phyloP scores from a whole-genome alignment of 768 basidiomycete genomes.

The Tephrocybe rancida region DNA sequence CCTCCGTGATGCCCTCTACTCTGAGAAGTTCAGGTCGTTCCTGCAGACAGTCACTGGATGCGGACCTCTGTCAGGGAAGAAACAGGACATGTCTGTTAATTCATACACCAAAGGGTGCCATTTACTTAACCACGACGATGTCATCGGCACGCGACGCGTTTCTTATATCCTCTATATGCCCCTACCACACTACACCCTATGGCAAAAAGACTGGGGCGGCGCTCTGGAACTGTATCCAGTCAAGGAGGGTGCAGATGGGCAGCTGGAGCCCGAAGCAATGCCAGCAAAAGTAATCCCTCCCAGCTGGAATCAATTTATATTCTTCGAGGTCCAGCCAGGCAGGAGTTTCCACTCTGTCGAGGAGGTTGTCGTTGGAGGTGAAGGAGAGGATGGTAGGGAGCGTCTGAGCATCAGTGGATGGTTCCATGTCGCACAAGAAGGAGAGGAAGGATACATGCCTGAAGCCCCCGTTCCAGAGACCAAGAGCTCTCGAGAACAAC shows the following conservation, averaged over 20 bases:
- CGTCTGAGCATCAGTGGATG: constrained; percentile 93
- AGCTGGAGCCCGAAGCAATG: constrained; percentile 66
- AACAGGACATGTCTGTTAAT: constrained; percentile 95
- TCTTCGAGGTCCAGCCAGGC: constrained; percentile 94
- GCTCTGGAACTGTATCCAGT: constrained; percentile 92
- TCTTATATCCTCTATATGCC: constrained; percentile 99
- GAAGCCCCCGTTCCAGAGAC: constrained; percentile 47
- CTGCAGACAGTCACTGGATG: constrained; percentile 89
- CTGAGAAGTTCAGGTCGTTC: constrained; percentile 77
- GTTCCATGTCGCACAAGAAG: constrained; percentile 93
- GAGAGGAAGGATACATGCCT: constrained; percentile 82
- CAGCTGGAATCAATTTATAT: constrained; percentile 87
- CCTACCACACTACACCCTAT: constrained; percentile 67
- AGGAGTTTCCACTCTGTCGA: constrained; percentile 96
- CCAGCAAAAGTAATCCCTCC: constrained; percentile 74
- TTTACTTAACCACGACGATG: constrained; percentile 97
- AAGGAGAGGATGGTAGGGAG: constrained; percentile 65
- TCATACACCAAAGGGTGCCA: constrained; percentile 91
- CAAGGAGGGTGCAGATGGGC: constrained; percentile 55
- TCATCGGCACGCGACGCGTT: constrained; percentile 90
- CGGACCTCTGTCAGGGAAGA: constrained; percentile 85
- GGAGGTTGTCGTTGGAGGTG: constrained; percentile 87
- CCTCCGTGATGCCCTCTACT: constrained; percentile 93
- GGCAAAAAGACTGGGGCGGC: constrained; percentile 92
- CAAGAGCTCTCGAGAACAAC: constrained; percentile 90